Evolutionary conservation across 164 flowering plant genomes (phyloP).

Genomic region (Stephania japonica): DNA sequence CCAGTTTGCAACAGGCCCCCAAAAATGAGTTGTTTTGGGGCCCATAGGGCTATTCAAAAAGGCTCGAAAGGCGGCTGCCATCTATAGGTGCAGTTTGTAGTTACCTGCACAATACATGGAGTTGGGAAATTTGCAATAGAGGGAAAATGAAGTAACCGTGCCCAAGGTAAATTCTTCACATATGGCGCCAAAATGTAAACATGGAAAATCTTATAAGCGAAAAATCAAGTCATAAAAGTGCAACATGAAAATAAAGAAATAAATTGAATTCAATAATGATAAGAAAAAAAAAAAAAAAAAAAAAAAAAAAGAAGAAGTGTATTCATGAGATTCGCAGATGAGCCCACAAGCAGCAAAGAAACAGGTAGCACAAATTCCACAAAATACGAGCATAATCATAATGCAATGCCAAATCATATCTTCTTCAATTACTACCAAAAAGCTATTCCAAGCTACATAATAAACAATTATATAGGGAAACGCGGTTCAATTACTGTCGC

Average conservation of each 20-base stretch:
- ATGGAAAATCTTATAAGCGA: not conserved
- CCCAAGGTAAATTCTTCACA: not conserved
- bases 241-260: not conserved
- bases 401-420: not conserved
- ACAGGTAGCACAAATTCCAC: not conserved
- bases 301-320: not conserved
- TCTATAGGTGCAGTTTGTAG: slow-evolving; percentile 9
- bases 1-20: slow-evolving; percentile 85
- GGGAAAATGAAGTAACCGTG: not conserved
- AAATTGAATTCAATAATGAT: not conserved
- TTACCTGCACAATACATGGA: slow-evolving; percentile 6
- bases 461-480: not conserved
- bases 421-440: not conserved
- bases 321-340: not conserved
- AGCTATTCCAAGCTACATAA: not conserved
- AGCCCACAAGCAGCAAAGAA: not conserved
- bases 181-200: not conserved
- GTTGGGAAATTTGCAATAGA: not conserved
- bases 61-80: slow-evolving; percentile 45
- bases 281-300: not conserved
- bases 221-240: not conserved
- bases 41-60: slow-evolving; percentile 79
- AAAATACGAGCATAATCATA: not conserved
- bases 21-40: slow-evolving; percentile 82
- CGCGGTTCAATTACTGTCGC: not conserved